Percentiles rank a stretch among this genome's conserved stretches.
Evolutionary conservation across 2,329 filamentous ascomycete genomes (phyloP).

Genomic region (Penicillium hordei): DNA sequence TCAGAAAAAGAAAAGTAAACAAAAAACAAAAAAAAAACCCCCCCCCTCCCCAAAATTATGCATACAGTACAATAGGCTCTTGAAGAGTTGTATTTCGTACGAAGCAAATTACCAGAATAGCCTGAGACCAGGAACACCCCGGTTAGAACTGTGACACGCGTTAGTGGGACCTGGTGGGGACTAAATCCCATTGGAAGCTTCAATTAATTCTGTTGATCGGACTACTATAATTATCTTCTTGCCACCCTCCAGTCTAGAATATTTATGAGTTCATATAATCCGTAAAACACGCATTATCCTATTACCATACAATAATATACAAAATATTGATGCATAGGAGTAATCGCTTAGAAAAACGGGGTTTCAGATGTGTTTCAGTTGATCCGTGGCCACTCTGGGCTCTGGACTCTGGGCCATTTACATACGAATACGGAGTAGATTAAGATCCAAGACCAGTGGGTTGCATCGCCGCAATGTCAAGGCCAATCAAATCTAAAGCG

Average conservation of each 20-base stretch:
- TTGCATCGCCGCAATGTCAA: constrained; percentile 16
- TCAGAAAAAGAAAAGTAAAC: no score
- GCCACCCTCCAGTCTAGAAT: constrained; percentile 5
- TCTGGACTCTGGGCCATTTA: background rate
- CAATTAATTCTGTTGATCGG: background rate
- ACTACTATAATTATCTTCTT: constrained; percentile 22
- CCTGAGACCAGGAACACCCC: background rate
- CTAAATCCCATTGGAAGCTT: constrained; percentile 21
- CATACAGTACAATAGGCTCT: no score
- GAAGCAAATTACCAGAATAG: background rate
- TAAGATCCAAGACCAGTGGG: constrained; percentile 5
- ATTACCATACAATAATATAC: no score
- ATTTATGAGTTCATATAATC: no score
- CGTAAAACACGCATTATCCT: no score
- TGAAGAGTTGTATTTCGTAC: no score
- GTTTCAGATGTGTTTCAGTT: constrained; percentile 22
- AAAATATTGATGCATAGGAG: no score
- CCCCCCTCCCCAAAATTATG: no score
- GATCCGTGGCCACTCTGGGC: background rate
- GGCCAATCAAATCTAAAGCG: background rate
- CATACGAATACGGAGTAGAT: background rate
- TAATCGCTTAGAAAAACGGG: no score
- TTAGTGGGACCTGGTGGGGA: constrained; percentile 31
- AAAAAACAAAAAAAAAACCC: no score
- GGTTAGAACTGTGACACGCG: constrained; percentile 40